Evolutionary conservation across 2,329 filamentous ascomycete genomes (phyloP), one percentile per base, ranked within the genome.

Genomic region (Arthrobotrys musiformis): DNA sequence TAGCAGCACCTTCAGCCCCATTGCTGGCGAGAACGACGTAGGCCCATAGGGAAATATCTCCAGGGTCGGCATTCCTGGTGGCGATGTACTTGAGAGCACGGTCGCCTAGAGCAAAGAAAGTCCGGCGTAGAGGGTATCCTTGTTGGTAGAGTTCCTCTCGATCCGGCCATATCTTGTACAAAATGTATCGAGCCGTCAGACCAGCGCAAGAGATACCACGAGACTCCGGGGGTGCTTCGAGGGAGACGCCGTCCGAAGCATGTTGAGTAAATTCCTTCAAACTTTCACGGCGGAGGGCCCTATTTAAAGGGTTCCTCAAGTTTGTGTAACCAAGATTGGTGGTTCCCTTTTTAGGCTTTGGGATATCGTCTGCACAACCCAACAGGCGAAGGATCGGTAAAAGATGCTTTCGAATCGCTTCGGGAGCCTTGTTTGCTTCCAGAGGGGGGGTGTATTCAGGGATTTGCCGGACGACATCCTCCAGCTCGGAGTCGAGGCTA

Each of bases 281-380:
- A 33, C 66, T 77, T 24, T 64, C 33, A 24, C 66, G 73, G 11
- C 66, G 66, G 11, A 76, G 64, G 22, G 72, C 60, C 28, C 73
- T 60, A 35, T 66, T 69, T 22, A 70, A 15, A 28, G 66, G 73
- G 8, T 67, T 30, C 11, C 35, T 50, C 15, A 60, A 17, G 17
- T 68, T 66, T 37, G 73, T 66, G 73, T 70, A 76, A 44, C 72
- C 72, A 4, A 76, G 40, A 42, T 76, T 76, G 44, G 64, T 64
- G 40, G 72, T 62, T 6, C 73, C 73, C 35, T 61, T 70, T 30
- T 42, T 60, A 19, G 73, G 73, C 42, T 54, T 52, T 37, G 73
- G 73, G 11, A 77, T 70, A 26, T 77, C 73, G 17, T 77, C 73
- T 24, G 73, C 73, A 11, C 66, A 70, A 5, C 73, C 73, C 17